Evolutionary conservation across 345 rosid species (phyloP).

Genomic region (Anacardium occidentale): DNA sequence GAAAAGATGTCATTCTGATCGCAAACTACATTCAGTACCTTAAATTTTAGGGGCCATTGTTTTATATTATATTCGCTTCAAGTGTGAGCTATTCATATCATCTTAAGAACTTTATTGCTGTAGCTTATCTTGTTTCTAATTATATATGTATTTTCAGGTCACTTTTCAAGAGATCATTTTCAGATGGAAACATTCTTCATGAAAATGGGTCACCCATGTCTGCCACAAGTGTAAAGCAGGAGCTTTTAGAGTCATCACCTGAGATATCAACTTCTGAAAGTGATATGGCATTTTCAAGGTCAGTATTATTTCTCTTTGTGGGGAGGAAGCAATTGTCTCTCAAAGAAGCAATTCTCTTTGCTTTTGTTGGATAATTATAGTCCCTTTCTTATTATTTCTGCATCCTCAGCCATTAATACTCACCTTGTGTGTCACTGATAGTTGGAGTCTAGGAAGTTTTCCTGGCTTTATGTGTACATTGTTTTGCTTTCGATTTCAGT

Average conservation of each 20-base stretch:
- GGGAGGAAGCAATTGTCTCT: too few relatives aligned
- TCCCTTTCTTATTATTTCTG: not conserved
- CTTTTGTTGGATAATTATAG: not conserved
- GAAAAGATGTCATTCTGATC: not conserved
- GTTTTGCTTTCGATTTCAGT: not conserved
- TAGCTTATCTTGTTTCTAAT: constrained; percentile 15
- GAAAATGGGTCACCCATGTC: constrained; percentile 47
- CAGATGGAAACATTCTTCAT: constrained; percentile 85
- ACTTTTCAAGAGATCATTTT: constrained; percentile 74
- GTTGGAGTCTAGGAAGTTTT: not conserved
- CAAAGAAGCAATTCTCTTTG: constrained; percentile 14
- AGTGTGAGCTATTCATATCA: not conserved
- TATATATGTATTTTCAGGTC: constrained; percentile 48
- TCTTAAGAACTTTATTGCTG: not conserved
- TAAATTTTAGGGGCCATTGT: not conserved
- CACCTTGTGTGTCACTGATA: not conserved
- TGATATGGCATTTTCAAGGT: constrained; percentile 78
- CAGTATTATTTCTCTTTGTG: too few relatives aligned
- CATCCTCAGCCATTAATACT: not conserved
- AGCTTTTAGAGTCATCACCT: constrained; percentile 80
- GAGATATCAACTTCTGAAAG: constrained; percentile 78
- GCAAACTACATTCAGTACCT: constrained; percentile 14
- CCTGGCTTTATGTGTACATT: not conserved
- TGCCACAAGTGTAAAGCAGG: constrained; percentile 40
- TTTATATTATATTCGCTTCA: not conserved